Conservation (phyloP, 257 asterid genomes). For the Dorcoceras hygrometricum region DNA sequence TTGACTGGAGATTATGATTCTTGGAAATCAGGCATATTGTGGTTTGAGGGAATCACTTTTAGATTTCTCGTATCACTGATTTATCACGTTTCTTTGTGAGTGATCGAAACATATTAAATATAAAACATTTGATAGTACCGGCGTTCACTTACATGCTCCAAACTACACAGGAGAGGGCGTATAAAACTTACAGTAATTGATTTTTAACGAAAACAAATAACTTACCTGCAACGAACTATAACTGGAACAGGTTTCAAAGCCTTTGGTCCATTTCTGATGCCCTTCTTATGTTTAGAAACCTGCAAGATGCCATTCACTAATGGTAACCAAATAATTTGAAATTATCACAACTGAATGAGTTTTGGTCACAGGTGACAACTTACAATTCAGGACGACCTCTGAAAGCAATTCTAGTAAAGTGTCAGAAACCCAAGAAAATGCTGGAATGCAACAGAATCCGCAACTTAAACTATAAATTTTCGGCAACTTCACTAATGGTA, state of each 20-base stretch:
- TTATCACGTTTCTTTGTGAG: not conserved
- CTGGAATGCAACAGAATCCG: not conserved
- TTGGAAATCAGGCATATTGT: not conserved
- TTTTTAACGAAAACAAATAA: constrained; percentile 16
- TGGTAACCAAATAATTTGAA: constrained; percentile 9
- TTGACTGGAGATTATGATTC: not conserved
- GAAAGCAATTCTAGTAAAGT: not conserved
- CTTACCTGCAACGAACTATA: constrained; percentile 92
- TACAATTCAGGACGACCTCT: not conserved
- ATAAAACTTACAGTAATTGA: not conserved
- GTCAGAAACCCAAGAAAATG: not conserved
- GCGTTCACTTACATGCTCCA: not conserved
- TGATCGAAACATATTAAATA: not conserved
- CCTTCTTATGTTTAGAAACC: constrained; percentile 81
- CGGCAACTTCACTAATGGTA: too few species aligned
- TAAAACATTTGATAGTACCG: not conserved
- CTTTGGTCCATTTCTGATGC: constrained; percentile 94
- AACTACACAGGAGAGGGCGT: not conserved
- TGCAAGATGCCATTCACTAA: constrained; percentile 36
- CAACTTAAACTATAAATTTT: not conserved
- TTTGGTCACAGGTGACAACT: not conserved
- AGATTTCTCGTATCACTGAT: not conserved
- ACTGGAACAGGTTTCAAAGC: constrained; percentile 97
- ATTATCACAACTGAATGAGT: not conserved
- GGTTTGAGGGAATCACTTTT: not conserved